A percentile compares a stretch with the other conserved stretches of the same genome.
phyloP scores from a whole-genome alignment of 2,329 filamentous ascomycete species.

The Knoxdaviesia proteae region DNA sequence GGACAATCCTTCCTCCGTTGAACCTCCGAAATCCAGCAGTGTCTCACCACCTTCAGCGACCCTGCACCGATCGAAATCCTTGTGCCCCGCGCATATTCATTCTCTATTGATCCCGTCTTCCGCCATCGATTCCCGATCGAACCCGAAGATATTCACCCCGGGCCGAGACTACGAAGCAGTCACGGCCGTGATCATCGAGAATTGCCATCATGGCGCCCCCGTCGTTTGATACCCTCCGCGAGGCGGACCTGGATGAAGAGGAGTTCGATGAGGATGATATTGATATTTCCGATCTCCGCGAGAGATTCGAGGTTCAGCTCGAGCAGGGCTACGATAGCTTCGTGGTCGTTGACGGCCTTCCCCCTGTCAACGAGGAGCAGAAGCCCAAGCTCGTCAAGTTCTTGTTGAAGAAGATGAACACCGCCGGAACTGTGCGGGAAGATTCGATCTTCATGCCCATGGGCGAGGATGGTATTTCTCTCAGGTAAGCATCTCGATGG shows the following conservation, averaged over 20 bases:
- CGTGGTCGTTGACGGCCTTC: slow-evolving; percentile 86
- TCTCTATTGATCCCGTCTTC: too few species aligned
- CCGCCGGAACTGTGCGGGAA: slow-evolving; percentile 66
- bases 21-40: too few species aligned
- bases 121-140: too few species aligned
- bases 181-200: not conserved
- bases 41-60: too few species aligned
- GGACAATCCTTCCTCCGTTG: too few species aligned
- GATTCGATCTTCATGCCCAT: slow-evolving; percentile 89
- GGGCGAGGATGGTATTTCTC: slow-evolving; percentile 65
- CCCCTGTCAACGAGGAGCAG: slow-evolving; percentile 71
- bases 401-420: slow-evolving; percentile 76
- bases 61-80: too few species aligned
- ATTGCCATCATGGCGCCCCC: slow-evolving; percentile 57
- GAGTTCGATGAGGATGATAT: slow-evolving; percentile 83
- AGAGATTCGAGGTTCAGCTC: slow-evolving; percentile 87
- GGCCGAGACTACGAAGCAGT: too few species aligned
- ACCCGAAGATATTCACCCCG: too few species aligned
- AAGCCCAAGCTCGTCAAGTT: slow-evolving; percentile 93
- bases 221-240: slow-evolving; percentile 78
- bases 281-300: slow-evolving; percentile 82
- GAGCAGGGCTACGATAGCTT: slow-evolving; percentile 95
- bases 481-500: slow-evolving; percentile 40
- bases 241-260: slow-evolving; percentile 71
- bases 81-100: too few species aligned